A percentile compares a stretch with the other conserved stretches of the same genome.
Conservation (phyloP, 179 eudicot species). For the Heliamphora ciliata region DNA sequence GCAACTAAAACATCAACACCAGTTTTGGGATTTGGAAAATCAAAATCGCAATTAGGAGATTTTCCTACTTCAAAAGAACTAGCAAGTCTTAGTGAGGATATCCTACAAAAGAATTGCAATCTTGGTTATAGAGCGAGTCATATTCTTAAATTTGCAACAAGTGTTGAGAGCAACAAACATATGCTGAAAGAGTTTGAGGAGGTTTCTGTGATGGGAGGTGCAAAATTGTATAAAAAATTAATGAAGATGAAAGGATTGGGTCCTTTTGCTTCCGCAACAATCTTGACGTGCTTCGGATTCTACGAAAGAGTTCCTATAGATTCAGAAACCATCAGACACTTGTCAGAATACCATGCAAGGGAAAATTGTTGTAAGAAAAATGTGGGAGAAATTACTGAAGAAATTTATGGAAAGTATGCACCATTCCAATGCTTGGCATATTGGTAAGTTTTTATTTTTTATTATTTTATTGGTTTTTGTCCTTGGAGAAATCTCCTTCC, state of each 20-base stretch:
- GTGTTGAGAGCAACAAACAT: constrained; percentile 17
- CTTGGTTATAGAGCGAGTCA: constrained; percentile 33
- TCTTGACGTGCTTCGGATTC: constrained; percentile 41
- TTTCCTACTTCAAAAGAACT: constrained; percentile 40
- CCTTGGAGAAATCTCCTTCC: not conserved
- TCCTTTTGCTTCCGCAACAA: constrained; percentile 28
- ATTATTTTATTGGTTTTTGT: not conserved
- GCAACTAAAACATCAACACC: not conserved
- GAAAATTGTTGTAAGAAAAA: not conserved
- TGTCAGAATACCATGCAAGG: constrained; percentile 16
- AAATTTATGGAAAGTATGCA: constrained; percentile 23
- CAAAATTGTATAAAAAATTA: constrained; percentile 5
- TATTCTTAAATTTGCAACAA: constrained; percentile 20
- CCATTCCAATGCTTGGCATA: constrained; percentile 29
- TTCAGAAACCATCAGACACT: constrained; percentile 35
- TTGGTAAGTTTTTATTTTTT: constrained; percentile 12
- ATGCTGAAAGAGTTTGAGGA: not conserved
- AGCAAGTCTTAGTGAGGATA: constrained; percentile 2
- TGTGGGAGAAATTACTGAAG: not conserved
- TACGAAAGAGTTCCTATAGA: constrained; percentile 34
- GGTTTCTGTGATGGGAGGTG: too few relatives aligned
- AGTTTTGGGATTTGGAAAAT: too few relatives aligned
- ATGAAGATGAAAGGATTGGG: constrained; percentile 31
- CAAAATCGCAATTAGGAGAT: constrained; percentile 9
- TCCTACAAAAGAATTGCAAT: constrained; percentile 15